Base-by-base conservation (phyloP, 257 asterid genomes). In the Thymus quinquecostatus region DNA sequence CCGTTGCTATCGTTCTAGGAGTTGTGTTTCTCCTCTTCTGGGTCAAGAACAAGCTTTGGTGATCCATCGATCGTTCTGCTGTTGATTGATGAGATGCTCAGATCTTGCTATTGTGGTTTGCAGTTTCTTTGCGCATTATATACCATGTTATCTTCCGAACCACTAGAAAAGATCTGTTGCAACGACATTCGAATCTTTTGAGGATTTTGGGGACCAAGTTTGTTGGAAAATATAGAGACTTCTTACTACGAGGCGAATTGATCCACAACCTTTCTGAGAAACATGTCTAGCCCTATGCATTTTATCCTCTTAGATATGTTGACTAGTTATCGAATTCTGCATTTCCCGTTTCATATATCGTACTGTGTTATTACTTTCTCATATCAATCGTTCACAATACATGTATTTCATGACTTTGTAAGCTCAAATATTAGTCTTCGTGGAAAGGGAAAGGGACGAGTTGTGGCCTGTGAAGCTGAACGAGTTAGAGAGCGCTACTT, bases 11-110 rank as follows among this genome's bases (percentile, higher is more conserved):
- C 75, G 98, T 93, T 40, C 80, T 93, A 36, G 96, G 90, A 69
- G 92, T 93, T 59, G 98, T 93, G 70, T 82, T 84, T 71, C 84
- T 93, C 85, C 89, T 93, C 81, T 80, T 87, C 62, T 93, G 94
- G 94, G 84, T 93, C 72, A 85, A 77, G 75, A 86, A 83, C 58
- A 93, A 93, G 94, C 81, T 91, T 48, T 93, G 97, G 97, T 93
- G 87, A 89, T 79, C 75, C 60, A 71, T 75, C 65, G 66, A 66
- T 51, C 69, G 41, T 74, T 71, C 21, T 71, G 84, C 75, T 14
- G 84, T 38, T 38, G 41, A 38, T 55, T 58, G 72, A 73, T 29
- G 72, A 70, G 59, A 44, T 48, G 70, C 40, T 71, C n/a, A 40
- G 6, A 28, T 48, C 69, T 70, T 69, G 51, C 66, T 58, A n/a